A percentile compares a stretch with the other conserved stretches of the same genome.
phyloP scores from a whole-genome alignment of 345 rosid species.

The Rhodomyrtus tomentosa region DNA sequence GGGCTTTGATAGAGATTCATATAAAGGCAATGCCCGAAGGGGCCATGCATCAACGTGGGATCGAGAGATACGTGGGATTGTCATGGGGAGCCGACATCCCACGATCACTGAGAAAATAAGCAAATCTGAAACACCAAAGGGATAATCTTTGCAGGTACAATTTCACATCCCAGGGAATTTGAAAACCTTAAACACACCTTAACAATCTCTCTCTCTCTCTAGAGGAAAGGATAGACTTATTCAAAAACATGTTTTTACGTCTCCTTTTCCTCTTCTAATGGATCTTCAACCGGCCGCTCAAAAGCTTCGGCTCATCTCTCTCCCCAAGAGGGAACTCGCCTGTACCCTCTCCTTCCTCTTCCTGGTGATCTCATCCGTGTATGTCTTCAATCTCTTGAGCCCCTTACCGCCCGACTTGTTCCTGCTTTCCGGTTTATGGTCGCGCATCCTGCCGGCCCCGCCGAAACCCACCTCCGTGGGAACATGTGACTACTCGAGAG shows the following conservation, averaged over 20 bases:
- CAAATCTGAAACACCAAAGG: background rate
- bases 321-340: background rate
- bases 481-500: slow-evolving; percentile 42
- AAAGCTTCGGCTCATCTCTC: background rate
- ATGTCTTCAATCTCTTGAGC: slow-evolving; percentile 13
- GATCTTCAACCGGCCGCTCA: background rate
- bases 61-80: background rate
- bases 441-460: slow-evolving; percentile 1
- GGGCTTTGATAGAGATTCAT: background rate
- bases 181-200: background rate
- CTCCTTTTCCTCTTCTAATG: background rate
- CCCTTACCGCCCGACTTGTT: slow-evolving; percentile 1
- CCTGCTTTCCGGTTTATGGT: slow-evolving; percentile 3
- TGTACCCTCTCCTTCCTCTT: background rate
- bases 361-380: slow-evolving; percentile 22
- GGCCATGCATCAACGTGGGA: background rate
- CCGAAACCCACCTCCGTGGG: background rate
- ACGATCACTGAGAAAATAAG: background rate
- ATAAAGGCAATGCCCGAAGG: background rate
- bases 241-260: background rate
- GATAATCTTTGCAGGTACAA: background rate
- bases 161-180: background rate
- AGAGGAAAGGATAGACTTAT: background rate
- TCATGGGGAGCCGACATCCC: background rate
- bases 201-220: background rate